Evolutionary conservation across 2,329 filamentous ascomycete genomes (phyloP).

Genomic region (Neophaeococcomyces aloes): DNA sequence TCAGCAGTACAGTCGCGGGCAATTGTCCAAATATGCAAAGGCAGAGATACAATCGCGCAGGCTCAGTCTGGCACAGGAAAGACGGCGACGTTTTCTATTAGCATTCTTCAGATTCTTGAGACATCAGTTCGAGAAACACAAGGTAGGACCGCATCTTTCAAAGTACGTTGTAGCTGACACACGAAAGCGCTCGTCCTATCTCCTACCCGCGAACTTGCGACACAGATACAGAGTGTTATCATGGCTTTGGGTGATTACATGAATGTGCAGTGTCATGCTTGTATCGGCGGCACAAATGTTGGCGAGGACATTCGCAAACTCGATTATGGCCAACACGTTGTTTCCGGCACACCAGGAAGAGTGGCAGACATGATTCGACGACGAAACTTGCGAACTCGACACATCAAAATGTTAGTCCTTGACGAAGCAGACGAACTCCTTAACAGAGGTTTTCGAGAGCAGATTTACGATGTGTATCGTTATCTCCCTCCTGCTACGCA

Average conservation of each 20-base stretch:
- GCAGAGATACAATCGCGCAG: constrained; percentile 95
- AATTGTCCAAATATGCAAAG: constrained; percentile 98
- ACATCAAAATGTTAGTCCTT: constrained; percentile 70
- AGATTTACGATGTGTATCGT: constrained; percentile 98
- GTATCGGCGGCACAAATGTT: constrained; percentile 95
- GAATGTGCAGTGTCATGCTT: constrained; percentile 98
- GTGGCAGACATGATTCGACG: constrained; percentile 78
- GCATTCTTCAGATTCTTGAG: constrained; percentile 90
- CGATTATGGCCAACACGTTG: constrained; percentile 94
- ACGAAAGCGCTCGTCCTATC: constrained; percentile 75
- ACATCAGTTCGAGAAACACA: constrained; percentile 86
- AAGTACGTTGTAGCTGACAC: constrained; percentile 6
- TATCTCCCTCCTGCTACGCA: constrained; percentile 94
- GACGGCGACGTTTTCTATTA: constrained; percentile 93
- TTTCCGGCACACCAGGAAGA: constrained; percentile 92
- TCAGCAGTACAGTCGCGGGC: constrained; percentile 96
- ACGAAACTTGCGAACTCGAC: constrained; percentile 59
- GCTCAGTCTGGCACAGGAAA: constrained; percentile 96
- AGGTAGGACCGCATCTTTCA: constrained; percentile 29
- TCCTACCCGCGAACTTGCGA: constrained; percentile 90
- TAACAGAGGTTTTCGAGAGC: constrained; percentile 91
- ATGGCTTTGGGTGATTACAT: constrained; percentile 99
- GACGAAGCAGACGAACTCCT: constrained; percentile 71
- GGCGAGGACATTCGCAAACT: constrained; percentile 96
- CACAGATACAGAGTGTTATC: constrained; percentile 95